Conservation (phyloP, 75 land plant species). For the Sequoia sempervirens region DNA sequence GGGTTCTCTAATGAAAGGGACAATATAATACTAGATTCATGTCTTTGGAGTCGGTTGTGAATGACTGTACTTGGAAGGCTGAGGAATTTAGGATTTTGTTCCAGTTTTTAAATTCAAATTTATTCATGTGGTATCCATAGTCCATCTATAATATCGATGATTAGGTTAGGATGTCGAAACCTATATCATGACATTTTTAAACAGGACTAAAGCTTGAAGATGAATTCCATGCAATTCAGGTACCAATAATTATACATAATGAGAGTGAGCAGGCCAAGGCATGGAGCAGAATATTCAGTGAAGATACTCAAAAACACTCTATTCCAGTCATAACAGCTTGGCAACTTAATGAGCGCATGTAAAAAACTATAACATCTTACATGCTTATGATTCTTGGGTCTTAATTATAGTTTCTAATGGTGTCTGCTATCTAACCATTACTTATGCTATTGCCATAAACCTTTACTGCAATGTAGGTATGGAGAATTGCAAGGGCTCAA, state of each 20-base stretch:
- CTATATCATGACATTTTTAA: background rate
- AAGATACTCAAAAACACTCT: constrained; percentile 66
- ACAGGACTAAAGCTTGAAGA: constrained; percentile 3
- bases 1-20: background rate
- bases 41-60: background rate
- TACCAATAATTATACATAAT: constrained; percentile 80
- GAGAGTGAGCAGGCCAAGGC: constrained; percentile 68
- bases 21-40: background rate
- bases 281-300: constrained; percentile 83
- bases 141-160: background rate
- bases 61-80: background rate
- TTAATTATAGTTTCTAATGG: background rate
- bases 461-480: constrained; percentile 51
- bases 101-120: background rate
- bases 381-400: background rate
- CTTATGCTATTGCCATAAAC: background rate
- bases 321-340: constrained; percentile 91
- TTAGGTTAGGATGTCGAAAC: background rate
- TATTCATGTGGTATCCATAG: background rate
- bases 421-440: background rate
- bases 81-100: background rate
- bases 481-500: constrained; percentile 96
- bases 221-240: constrained; percentile 31
- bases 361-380: constrained; percentile 2
- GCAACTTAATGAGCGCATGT: constrained; percentile 97